phyloP scores from a whole-genome alignment of 2,329 filamentous ascomycete genomes.

The Daldinia sp. region DNA sequence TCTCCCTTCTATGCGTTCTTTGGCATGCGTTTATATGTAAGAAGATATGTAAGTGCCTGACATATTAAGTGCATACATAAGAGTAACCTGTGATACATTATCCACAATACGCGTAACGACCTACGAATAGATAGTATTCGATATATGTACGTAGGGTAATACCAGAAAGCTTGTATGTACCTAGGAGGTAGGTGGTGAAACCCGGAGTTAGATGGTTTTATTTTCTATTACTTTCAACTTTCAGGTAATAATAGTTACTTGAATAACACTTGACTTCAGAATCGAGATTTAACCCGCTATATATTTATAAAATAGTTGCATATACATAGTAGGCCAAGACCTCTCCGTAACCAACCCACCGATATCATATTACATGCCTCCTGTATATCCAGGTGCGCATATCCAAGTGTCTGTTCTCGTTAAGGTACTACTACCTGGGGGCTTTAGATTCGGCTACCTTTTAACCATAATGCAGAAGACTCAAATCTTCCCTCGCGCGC shows the following conservation, averaged over 20 bases:
- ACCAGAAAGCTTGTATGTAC: neutral
- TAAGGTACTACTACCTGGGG: neutral
- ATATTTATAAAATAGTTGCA: constrained; percentile 9
- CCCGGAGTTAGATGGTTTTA: neutral
- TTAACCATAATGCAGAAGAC: constrained; percentile 1
- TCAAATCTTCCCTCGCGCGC: constrained; percentile 17
- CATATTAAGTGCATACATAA: neutral
- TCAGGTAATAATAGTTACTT: no score
- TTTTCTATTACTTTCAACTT: constrained; percentile 10
- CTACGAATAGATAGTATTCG: neutral
- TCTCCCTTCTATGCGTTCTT: neutral
- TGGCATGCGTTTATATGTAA: neutral
- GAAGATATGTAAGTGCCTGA: neutral
- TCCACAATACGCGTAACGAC: neutral
- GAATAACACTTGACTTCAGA: constrained; percentile 15
- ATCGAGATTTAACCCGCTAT: constrained; percentile 25
- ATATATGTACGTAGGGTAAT: neutral
- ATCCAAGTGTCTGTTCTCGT: neutral
- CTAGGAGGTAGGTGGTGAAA: neutral
- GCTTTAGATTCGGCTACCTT: constrained; percentile 5
- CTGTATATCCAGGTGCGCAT: no score
- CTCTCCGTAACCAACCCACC: neutral
- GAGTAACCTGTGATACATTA: neutral
- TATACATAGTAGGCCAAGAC: constrained; percentile 1
- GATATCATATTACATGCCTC: no score